Percentiles rank a stretch among this genome's conserved stretches.
phyloP scores from a whole-genome alignment of 2,329 filamentous ascomycete species.

The Chalaropsis ovoidea region DNA sequence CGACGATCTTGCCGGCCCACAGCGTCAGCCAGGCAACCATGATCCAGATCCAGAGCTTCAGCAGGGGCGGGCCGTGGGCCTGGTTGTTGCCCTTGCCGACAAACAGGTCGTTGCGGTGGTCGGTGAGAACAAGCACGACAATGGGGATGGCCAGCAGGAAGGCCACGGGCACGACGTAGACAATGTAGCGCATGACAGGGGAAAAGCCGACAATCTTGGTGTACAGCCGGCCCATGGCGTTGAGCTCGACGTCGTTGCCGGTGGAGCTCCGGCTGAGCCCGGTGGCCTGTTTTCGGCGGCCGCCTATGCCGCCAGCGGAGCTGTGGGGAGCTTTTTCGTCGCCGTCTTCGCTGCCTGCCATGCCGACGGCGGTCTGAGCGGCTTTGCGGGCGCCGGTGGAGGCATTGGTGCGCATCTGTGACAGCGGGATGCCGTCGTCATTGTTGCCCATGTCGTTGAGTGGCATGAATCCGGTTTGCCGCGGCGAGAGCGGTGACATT shows the following conservation, averaged over 20 bases:
- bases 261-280: constrained; percentile 36
- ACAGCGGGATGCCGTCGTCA: constrained; percentile 45
- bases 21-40: constrained; percentile 57
- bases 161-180: constrained; percentile 57
- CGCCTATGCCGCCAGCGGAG: constrained; percentile 28
- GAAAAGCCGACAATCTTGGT: constrained; percentile 54
- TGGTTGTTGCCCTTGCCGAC: constrained; percentile 32
- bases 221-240: constrained; percentile 56
- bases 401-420: constrained; percentile 45
- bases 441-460: constrained; percentile 33
- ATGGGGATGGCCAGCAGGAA: constrained; percentile 53
- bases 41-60: constrained; percentile 58
- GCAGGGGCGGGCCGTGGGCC: constrained; percentile 41
- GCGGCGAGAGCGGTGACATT: constrained; percentile 32
- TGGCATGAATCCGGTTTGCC: constrained; percentile 39
- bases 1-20: constrained; percentile 57
- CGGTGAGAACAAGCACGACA: constrained; percentile 43
- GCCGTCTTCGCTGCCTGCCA: constrained; percentile 24
- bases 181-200: constrained; percentile 53
- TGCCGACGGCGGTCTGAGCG: constrained; percentile 34
- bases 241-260: constrained; percentile 45
- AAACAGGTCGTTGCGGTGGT: constrained; percentile 33
- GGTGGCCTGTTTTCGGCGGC: constrained; percentile 43
- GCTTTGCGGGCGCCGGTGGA: constrained; percentile 45
- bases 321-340: constrained; percentile 39